Evolutionary conservation across 2,329 filamentous ascomycete species (phyloP).

Genomic region (Huntiella savannae): DNA sequence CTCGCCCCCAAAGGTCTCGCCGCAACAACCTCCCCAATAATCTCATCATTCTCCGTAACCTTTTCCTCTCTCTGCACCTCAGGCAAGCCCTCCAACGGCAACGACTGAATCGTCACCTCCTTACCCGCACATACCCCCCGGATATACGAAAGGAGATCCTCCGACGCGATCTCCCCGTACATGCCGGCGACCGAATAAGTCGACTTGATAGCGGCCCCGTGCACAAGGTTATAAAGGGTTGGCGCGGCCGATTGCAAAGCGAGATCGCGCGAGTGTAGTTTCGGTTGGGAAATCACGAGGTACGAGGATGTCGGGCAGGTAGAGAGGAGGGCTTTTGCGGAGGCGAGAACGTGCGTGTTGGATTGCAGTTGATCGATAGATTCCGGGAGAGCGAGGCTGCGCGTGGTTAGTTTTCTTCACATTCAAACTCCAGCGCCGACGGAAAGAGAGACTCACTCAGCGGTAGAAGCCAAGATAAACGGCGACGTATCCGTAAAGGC

Average conservation of each 20-base stretch:
- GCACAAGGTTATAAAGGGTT: slow-evolving; percentile 28
- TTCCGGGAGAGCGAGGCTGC: slow-evolving; percentile 19
- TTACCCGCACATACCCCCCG: slow-evolving; percentile 23
- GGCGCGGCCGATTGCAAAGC: slow-evolving; percentile 21
- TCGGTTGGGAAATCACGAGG: slow-evolving; percentile 59
- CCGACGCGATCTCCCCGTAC: slow-evolving; percentile 27
- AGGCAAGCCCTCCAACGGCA: slow-evolving; percentile 8
- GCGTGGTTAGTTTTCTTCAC: not conserved
- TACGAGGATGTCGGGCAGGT: slow-evolving; percentile 59
- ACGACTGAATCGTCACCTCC: slow-evolving; percentile 8
- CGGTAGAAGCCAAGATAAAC: slow-evolving; percentile 72
- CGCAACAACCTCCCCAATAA: slow-evolving; percentile 30
- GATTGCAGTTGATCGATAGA: slow-evolving; percentile 26
- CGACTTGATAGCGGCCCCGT: slow-evolving; percentile 19
- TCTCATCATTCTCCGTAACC: slow-evolving; percentile 20
- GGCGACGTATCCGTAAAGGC: slow-evolving; percentile 79
- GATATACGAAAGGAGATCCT: slow-evolving; percentile 26
- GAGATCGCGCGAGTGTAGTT: slow-evolving; percentile 53
- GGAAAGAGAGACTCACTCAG: slow-evolving; percentile 39
- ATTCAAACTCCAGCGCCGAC: not conserved
- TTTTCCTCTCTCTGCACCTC: not conserved
- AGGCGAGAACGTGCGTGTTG: slow-evolving; percentile 23
- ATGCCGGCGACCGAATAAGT: slow-evolving; percentile 37
- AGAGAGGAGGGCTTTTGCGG: slow-evolving; percentile 33
- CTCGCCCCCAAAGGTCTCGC: slow-evolving; percentile 22